Evolutionary conservation across 306 rosid genomes (phyloP).

Genomic region (Citrullus colocynthis): DNA sequence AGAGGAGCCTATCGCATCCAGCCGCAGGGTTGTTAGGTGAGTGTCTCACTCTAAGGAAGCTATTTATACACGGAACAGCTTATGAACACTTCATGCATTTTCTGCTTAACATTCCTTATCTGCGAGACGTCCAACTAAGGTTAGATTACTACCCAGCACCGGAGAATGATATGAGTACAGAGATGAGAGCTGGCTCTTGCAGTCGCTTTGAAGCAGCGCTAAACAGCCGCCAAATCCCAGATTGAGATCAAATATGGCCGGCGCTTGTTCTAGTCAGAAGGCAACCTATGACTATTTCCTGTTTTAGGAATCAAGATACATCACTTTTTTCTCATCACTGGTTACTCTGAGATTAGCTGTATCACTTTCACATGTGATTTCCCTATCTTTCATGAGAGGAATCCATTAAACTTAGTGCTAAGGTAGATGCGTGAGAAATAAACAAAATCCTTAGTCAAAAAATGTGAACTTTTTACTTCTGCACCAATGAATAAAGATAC

Average conservation of each 20-base stretch:
- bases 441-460: not conserved
- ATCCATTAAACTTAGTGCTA: not conserved
- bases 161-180: conserved; percentile 78
- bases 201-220: conserved; percentile 83
- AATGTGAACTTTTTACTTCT: not conserved
- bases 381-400: not conserved
- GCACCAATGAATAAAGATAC: not conserved
- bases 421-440: not conserved
- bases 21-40: conserved; percentile 66
- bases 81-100: conserved; percentile 75
- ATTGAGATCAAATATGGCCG: conserved; percentile 20
- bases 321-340: not conserved
- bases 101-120: conserved; percentile 37
- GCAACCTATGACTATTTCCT: not conserved
- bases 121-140: conserved; percentile 72
- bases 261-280: not conserved
- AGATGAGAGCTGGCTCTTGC: conserved; percentile 80
- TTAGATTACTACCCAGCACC: conserved; percentile 86
- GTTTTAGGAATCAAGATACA: not conserved
- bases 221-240: conserved; percentile 41
- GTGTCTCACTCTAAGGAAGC: conserved; percentile 58
- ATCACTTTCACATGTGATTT: conserved; percentile 4
- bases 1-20: conserved; percentile 61
- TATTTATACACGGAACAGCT: conserved; percentile 75
- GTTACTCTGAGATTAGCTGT: conserved; percentile 1